These are phyloP conservation scores for Kodamaea neixiangensis DNA, from an alignment of 805 yeast species.

Conservation along the genomic window DNA sequence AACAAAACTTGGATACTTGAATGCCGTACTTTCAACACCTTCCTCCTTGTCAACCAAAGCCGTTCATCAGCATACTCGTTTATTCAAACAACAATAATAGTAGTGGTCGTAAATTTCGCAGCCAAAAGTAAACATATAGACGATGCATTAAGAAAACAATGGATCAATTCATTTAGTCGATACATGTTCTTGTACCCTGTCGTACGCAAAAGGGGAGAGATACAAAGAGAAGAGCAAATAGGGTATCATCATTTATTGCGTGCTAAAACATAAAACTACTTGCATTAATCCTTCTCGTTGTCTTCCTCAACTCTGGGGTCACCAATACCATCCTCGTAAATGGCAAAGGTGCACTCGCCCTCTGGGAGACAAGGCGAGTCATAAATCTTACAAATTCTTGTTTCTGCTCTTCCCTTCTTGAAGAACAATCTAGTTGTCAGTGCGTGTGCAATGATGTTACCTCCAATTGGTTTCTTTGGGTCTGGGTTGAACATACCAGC, in stretches of 20 bases:
- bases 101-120: neutral
- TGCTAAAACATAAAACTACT: neutral
- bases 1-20: neutral
- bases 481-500: slow-evolving; percentile 83
- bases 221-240: neutral
- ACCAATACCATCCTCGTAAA: slow-evolving; percentile 95
- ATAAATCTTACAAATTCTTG: slow-evolving; percentile 89
- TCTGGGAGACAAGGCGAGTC: slow-evolving; percentile 98
- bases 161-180: neutral
- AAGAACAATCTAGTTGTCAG: slow-evolving; percentile 91
- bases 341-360: slow-evolving; percentile 91
- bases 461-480: slow-evolving; percentile 98
- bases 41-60: neutral
- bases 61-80: neutral
- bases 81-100: neutral
- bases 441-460: slow-evolving; percentile 95
- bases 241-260: neutral
- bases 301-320: slow-evolving; percentile 87
- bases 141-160: neutral
- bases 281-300: slow-evolving; percentile 11
- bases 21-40: neutral
- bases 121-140: neutral
- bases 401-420: slow-evolving; percentile 88
- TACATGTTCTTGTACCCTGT: neutral
- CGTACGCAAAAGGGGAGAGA: neutral